These are phyloP conservation scores for Hypoxylon sp. DNA, from an alignment of 2,329 filamentous ascomycete genomes.

Conservation along the genomic window DNA sequence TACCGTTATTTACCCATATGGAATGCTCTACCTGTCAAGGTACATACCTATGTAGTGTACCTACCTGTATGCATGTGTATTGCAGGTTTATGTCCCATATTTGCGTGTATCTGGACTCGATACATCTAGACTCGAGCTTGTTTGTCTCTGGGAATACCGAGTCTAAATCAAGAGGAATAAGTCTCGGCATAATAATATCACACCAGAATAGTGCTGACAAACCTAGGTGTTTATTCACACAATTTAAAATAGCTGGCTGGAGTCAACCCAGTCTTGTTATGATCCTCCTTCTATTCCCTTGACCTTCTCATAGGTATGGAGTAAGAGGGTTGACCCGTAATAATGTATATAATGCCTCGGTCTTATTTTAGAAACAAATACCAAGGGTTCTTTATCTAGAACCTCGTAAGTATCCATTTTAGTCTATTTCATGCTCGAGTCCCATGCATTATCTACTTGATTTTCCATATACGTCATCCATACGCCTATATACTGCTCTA, in stretches of 20 bases:
- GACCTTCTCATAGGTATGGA: background rate
- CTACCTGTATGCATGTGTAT: too few relatives aligned
- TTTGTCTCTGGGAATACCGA: background rate
- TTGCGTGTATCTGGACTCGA: background rate
- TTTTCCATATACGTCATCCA: background rate
- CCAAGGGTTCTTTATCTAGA: background rate
- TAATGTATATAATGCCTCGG: background rate
- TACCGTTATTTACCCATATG: constrained; percentile 30
- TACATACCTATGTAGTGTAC: too few relatives aligned
- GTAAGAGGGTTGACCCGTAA: background rate
- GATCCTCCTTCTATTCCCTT: background rate
- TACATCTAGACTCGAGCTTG: background rate
- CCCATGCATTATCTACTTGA: background rate
- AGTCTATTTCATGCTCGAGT: background rate
- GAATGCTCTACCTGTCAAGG: constrained; percentile 6
- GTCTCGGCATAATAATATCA: background rate
- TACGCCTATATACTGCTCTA: background rate
- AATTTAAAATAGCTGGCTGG: background rate
- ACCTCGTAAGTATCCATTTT: background rate
- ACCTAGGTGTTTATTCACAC: background rate
- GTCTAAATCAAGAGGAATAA: background rate
- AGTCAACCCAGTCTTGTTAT: background rate
- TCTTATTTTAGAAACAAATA: background rate
- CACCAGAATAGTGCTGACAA: background rate
- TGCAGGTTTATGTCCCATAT: background rate